Conservation (phyloP, 2,329 filamentous ascomycete species). For the Colletotrichum sp. region DNA sequence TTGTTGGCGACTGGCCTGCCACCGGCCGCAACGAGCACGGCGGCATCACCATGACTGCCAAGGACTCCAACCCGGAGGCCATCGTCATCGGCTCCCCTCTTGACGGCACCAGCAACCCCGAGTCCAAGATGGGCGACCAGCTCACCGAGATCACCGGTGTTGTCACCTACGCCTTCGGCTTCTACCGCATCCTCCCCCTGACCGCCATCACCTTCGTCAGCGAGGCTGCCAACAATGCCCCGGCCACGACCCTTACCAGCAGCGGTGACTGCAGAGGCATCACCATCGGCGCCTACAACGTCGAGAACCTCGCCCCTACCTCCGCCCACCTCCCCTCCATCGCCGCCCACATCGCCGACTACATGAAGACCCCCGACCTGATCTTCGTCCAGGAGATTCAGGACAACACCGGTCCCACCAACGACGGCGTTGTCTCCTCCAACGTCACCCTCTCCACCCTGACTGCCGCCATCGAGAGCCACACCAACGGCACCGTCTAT, state of each 20-base stretch:
- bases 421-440: constrained; percentile 62
- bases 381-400: constrained; percentile 76
- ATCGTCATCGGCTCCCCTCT: constrained; percentile 70
- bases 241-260: constrained; percentile 58
- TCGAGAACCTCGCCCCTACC: constrained; percentile 69
- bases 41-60: constrained; percentile 66
- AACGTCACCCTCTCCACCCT: constrained; percentile 66
- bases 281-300: constrained; percentile 72
- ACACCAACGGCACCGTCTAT: constrained; percentile 55
- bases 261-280: constrained; percentile 63
- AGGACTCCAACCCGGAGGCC: constrained; percentile 72
- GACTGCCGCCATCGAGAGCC: constrained; percentile 52
- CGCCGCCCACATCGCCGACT: constrained; percentile 69
- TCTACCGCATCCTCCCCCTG: constrained; percentile 71
- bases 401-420: constrained; percentile 66
- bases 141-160: constrained; percentile 73
- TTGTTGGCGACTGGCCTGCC: constrained; percentile 67
- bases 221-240: constrained; percentile 49
- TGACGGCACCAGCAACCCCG: constrained; percentile 67
- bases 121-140: constrained; percentile 68
- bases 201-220: constrained; percentile 59
- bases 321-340: constrained; percentile 61
- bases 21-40: constrained; percentile 68
- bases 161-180: constrained; percentile 69
- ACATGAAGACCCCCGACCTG: constrained; percentile 67